Percentiles rank a stretch among this genome's conserved stretches.
phyloP scores from a whole-genome alignment of 257 asterid genomes.

The Penstemon eatonii region DNA sequence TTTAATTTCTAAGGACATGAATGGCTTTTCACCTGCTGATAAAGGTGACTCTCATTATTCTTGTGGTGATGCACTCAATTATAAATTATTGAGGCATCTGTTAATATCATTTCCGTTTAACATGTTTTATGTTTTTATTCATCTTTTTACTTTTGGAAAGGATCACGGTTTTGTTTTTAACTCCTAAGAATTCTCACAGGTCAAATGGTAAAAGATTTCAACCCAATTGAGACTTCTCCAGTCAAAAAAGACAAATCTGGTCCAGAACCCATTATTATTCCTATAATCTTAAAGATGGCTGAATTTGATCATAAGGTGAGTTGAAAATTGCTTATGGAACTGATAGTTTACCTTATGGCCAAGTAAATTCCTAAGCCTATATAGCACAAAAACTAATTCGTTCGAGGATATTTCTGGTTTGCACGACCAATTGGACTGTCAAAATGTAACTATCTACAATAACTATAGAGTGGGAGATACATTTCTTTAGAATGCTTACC shows the following conservation, averaged over 20 bases:
- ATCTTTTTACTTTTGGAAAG: constrained; percentile 1
- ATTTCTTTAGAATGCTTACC: background rate
- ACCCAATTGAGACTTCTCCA: constrained; percentile 35
- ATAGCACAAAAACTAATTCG: constrained; percentile 4
- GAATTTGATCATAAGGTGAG: constrained; percentile 95
- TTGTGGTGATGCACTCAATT: constrained; percentile 17
- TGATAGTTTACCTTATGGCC: constrained; percentile 19
- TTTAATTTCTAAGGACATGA: constrained; percentile 51
- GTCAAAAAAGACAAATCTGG: constrained; percentile 66
- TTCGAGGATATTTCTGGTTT: background rate
- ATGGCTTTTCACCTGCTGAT: constrained; percentile 35
- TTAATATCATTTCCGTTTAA: constrained; percentile 16
- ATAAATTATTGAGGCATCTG: background rate
- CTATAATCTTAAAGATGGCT: constrained; percentile 88
- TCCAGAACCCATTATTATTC: constrained; percentile 83
- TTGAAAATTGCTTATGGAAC: constrained; percentile 19
- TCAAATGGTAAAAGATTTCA: constrained; percentile 49
- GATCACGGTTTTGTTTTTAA: constrained; percentile 7
- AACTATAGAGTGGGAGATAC: background rate
- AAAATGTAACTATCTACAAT: constrained; percentile 5
- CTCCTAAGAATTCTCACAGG: constrained; percentile 45
- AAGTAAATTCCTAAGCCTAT: constrained; percentile 18
- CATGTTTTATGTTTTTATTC: constrained; percentile 11
- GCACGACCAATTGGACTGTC: constrained; percentile 4
- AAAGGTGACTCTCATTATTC: constrained; percentile 44